Evolutionary conservation across 208 protist genomes (phyloP).

Genomic region (Trypanosoma melophagium): DNA sequence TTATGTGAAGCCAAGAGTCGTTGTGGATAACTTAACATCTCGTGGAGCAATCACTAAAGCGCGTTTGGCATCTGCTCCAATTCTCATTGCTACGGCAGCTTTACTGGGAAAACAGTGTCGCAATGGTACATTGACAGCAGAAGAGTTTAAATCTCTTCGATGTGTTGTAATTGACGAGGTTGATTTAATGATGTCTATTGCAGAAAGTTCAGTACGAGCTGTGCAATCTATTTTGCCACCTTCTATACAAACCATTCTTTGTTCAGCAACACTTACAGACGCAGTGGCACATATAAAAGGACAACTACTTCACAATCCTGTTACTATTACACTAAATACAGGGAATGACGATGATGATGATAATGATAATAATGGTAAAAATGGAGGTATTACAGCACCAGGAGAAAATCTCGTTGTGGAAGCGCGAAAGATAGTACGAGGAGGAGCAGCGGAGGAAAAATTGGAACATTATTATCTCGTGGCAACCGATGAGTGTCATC

Average conservation of each 20-base stretch:
- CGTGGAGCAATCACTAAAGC: slow-evolving; percentile 56
- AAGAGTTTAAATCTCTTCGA: slow-evolving; percentile 59
- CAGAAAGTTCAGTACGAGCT: slow-evolving; percentile 87
- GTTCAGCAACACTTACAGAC: slow-evolving; percentile 94
- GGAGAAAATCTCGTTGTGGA: slow-evolving; percentile 55
- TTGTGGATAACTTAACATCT: slow-evolving; percentile 80
- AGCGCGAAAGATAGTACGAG: slow-evolving; percentile 56
- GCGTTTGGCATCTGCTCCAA: slow-evolving; percentile 69
- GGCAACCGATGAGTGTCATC: slow-evolving; percentile 89
- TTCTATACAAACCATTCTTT: slow-evolving; percentile 92
- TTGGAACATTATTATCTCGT: slow-evolving; percentile 88
- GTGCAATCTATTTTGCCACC: slow-evolving; percentile 87
- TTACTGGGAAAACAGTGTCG: slow-evolving; percentile 73
- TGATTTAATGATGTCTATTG: slow-evolving; percentile 94
- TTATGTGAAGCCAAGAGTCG: slow-evolving; percentile 76
- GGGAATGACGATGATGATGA: slow-evolving; percentile 61
- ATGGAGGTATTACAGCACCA: slow-evolving; percentile 8
- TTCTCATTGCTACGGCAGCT: slow-evolving; percentile 84
- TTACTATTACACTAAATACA: slow-evolving; percentile 85
- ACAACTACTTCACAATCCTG: slow-evolving; percentile 93
- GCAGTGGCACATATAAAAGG: slow-evolving; percentile 92
- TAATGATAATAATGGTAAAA: slow-evolving; percentile 38
- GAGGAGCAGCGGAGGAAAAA: slow-evolving; percentile 36
- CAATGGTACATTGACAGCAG: slow-evolving; percentile 51
- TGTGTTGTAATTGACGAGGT: slow-evolving; percentile 96